Base-by-base conservation (phyloP, 345 rosid species). In the Salix udensis region DNA sequence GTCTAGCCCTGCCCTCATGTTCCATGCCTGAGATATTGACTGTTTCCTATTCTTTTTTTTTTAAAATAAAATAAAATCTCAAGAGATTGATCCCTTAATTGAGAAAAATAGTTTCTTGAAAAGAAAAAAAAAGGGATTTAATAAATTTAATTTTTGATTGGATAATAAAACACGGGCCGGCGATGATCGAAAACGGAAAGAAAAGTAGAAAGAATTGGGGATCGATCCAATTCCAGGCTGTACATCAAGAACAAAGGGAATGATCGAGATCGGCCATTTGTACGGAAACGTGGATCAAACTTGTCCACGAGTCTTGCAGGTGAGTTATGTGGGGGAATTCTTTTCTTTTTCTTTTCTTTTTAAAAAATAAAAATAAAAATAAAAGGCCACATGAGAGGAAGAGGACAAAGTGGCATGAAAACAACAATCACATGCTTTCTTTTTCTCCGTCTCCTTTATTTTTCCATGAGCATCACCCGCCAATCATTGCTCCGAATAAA, bases 401-500 rank as follows among this genome's bases (percentile, higher is more conserved):
- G 31, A 71, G 65, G 30, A n/a, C 44, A 69, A 23, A 23, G 37
- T 24, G 18, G 74, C 65, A 79, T 75, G 72, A 79, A 84, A 72
- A 75, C 80, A 78, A 62, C 80, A 78, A 62, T 77, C 78, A 68
- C 82, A 76, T 82, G 80, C 62, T 16, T 65, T 55, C 75, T 74
- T 21, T 21, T 40, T 23, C 26, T 16, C 31, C 64, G 23, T 39
- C 30, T 24, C 4, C n/a, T 18, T 58, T 12, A 1, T 31, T 24
- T 46, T 16, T 14, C 21, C 68, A 4, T 58, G 28, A 37, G 70
- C 78, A 62, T 68, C 82, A 72, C 82, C 85, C 78, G 67, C 84
- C 78, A 82, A 82, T 82, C 84, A 83, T 85, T 83, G 77, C 72
- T 76, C 4, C 65, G 37, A 80, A 85, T 82, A 80, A 80, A 85